Conservation (phyloP, 345 rosid genomes). For the Syzygium oleosum region DNA sequence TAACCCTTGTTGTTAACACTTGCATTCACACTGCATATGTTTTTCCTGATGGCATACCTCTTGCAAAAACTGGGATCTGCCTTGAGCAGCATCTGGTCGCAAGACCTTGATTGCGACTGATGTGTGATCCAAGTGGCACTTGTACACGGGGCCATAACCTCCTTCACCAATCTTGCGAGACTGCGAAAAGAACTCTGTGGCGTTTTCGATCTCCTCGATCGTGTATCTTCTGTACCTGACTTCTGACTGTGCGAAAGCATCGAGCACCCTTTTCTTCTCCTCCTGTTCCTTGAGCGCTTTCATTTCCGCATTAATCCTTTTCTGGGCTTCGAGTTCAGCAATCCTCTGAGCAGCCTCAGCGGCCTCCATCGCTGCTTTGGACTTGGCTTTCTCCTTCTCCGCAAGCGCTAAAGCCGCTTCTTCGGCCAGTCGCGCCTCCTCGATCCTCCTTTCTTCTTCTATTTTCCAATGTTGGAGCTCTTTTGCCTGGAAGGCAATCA, state of each 20-base stretch:
- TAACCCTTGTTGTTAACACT: neutral
- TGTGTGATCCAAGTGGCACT: slow-evolving; percentile 69
- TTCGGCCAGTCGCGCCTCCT: slow-evolving; percentile 65
- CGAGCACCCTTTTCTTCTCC: slow-evolving; percentile 60
- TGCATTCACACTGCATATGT: neutral
- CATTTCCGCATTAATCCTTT: slow-evolving; percentile 65
- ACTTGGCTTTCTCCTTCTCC: slow-evolving; percentile 77
- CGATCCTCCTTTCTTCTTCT: slow-evolving; percentile 67
- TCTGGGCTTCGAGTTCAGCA: slow-evolving; percentile 70
- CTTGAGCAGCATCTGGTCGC: slow-evolving; percentile 89
- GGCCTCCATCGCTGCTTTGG: slow-evolving; percentile 73
- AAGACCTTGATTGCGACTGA: slow-evolving; percentile 79
- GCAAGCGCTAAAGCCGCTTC: slow-evolving; percentile 71
- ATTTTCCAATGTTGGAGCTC: slow-evolving; percentile 78
- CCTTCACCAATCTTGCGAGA: slow-evolving; percentile 85
- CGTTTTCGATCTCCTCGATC: slow-evolving; percentile 79
- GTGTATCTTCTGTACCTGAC: slow-evolving; percentile 66
- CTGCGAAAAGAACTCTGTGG: slow-evolving; percentile 60
- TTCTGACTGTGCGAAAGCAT: slow-evolving; percentile 43
- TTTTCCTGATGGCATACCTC: slow-evolving; percentile 39
- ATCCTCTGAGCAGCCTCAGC: slow-evolving; percentile 86
- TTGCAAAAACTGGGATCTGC: slow-evolving; percentile 87
- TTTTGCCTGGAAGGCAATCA: slow-evolving; percentile 39
- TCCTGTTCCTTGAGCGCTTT: slow-evolving; percentile 62
- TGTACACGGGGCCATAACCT: slow-evolving; percentile 91